Percentiles rank a stretch among this genome's conserved stretches.
These are phyloP conservation scores for Gelatoporia subvermispora DNA, from an alignment of 768 basidiomycete genomes.

Conservation along the genomic window DNA sequence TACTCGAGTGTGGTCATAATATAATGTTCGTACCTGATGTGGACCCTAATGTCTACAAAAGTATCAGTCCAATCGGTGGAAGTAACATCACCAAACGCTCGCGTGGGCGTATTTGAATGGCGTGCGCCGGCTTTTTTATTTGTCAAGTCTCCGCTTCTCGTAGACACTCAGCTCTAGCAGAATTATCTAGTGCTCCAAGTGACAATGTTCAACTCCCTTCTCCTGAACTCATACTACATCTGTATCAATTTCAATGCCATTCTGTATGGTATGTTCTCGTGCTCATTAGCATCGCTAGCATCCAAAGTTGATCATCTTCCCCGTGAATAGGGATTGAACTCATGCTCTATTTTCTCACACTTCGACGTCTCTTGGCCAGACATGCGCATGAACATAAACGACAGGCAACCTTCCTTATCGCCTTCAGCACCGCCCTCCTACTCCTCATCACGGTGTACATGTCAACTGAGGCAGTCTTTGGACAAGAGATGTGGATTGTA, in stretches of 20 bases:
- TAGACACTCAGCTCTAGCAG: too few relatives aligned
- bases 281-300: not conserved
- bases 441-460: slow-evolving; percentile 29
- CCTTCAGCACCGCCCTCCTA: slow-evolving; percentile 21
- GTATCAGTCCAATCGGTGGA: too few relatives aligned
- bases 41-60: too few relatives aligned
- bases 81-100: too few relatives aligned
- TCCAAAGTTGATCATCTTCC: not conserved
- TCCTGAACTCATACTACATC: slow-evolving; percentile 14
- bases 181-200: too few relatives aligned
- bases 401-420: slow-evolving; percentile 9
- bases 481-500: slow-evolving; percentile 33
- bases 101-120: too few relatives aligned
- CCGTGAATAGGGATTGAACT: slow-evolving; percentile 18
- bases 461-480: slow-evolving; percentile 22
- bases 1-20: too few relatives aligned
- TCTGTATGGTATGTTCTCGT: slow-evolving; percentile 6
- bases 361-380: slow-evolving; percentile 7
- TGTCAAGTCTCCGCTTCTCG: too few relatives aligned
- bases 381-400: not conserved
- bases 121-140: too few relatives aligned
- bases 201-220: slow-evolving; percentile 9
- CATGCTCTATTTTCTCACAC: slow-evolving; percentile 20
- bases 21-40: too few relatives aligned
- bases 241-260: slow-evolving; percentile 11